phyloP scores from a whole-genome alignment of 2,329 filamentous ascomycete genomes.

The Diaporthe ilicicola region DNA sequence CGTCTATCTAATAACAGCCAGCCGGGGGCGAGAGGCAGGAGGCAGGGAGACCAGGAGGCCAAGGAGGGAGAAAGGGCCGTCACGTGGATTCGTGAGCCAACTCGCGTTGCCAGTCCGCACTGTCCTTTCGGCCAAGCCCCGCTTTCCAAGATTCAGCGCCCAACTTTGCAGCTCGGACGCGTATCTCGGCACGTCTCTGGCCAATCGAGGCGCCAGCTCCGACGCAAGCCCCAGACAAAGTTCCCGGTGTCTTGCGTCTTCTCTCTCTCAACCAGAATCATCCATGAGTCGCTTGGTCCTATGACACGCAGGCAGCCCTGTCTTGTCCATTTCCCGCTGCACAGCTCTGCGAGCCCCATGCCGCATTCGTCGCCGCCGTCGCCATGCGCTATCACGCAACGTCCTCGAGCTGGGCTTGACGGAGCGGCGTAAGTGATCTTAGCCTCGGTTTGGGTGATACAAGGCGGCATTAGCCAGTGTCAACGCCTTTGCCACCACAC shows the following conservation, averaged over 20 bases:
- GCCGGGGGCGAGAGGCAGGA: neutral
- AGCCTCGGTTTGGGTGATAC: neutral
- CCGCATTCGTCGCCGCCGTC: slow-evolving; percentile 1
- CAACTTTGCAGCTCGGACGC: slow-evolving; percentile 26
- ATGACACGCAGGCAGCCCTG: slow-evolving; percentile 15
- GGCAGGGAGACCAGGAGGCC: neutral
- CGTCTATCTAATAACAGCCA: neutral
- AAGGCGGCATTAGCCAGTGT: neutral
- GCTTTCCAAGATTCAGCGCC: slow-evolving; percentile 3
- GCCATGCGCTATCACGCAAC: neutral
- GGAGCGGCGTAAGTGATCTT: no score
- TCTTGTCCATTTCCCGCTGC: slow-evolving; percentile 22
- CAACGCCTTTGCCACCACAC: slow-evolving; percentile 2
- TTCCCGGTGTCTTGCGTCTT: slow-evolving; percentile 20
- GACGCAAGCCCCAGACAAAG: slow-evolving; percentile 21
- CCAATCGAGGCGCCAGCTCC: slow-evolving; percentile 30
- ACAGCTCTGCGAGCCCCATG: neutral
- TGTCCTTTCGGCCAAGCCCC: slow-evolving; percentile 2
- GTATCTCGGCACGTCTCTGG: slow-evolving; percentile 27
- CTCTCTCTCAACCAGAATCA: slow-evolving; percentile 12
- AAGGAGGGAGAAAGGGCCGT: neutral
- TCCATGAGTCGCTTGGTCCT: slow-evolving; percentile 23
- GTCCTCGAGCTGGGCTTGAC: neutral
- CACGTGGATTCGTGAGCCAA: slow-evolving; percentile 12
- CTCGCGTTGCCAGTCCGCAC: slow-evolving; percentile 9